Conservation (phyloP, 2,329 filamentous ascomycete genomes). For the Apiospora koreana region DNA sequence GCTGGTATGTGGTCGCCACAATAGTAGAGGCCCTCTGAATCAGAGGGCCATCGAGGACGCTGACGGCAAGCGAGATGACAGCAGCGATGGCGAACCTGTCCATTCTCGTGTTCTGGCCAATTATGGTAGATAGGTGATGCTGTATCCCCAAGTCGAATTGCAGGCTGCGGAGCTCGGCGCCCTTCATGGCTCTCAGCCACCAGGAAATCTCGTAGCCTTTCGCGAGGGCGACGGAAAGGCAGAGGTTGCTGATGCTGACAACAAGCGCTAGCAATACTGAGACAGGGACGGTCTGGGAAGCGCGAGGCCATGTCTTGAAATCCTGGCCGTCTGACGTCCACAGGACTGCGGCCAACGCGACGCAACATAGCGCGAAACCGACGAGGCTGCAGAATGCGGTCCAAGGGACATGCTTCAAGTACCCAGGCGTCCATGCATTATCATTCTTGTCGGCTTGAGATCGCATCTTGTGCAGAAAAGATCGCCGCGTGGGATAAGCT, state of each 20-base stretch:
- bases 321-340: neutral
- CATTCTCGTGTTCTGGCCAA: neutral
- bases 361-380: neutral
- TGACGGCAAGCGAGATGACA: neutral
- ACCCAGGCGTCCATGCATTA: neutral
- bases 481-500: too few relatives aligned
- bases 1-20: neutral
- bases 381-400: neutral
- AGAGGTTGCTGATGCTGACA: neutral
- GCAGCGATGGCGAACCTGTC: neutral
- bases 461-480: too few relatives aligned
- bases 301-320: neutral
- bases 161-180: neutral
- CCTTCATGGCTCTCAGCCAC: conserved; percentile 7
- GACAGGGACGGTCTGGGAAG: neutral
- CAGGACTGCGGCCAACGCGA: neutral
- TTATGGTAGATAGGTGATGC: neutral
- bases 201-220: conserved; percentile 5
- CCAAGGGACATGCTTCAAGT: neutral
- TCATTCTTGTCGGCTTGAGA: neutral
- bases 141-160: neutral
- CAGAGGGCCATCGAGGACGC: neutral
- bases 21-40: neutral
- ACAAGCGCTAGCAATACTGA: neutral
- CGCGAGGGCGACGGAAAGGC: neutral